Percentiles rank a stretch among this genome's conserved stretches.
Conservation (phyloP, 305 asterid species). For the Galium porrigens region DNA sequence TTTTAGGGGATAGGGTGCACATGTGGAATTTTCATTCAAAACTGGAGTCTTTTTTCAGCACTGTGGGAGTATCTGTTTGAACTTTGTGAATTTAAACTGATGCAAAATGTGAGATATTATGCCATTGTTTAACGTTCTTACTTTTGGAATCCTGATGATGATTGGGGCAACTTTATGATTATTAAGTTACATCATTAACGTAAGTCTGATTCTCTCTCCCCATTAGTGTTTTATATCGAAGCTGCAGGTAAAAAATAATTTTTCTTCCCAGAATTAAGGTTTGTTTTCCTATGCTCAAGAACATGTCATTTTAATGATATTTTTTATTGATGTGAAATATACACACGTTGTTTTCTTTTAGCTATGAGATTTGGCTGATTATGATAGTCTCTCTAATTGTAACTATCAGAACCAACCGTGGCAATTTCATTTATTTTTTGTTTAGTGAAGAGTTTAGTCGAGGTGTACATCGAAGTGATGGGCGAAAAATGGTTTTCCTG, state of each 20-base stretch:
- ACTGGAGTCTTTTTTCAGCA: not conserved
- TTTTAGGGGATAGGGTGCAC: not conserved
- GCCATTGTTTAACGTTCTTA: not conserved
- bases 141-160: slow-evolving; percentile 2
- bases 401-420: not conserved
- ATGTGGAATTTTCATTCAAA: not conserved
- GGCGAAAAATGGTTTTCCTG: not conserved
- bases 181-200: not conserved
- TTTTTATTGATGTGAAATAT: not conserved
- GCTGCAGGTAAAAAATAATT: not conserved
- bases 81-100: not conserved
- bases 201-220: not conserved
- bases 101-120: not conserved
- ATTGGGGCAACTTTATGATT: not conserved
- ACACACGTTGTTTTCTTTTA: too few species aligned
- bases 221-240: not conserved
- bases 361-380: not conserved
- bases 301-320: not conserved
- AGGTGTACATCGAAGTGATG: not conserved
- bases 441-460: slow-evolving; percentile 2
- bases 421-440: too few species aligned
- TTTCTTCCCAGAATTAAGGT: not conserved
- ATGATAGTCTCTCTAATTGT: not conserved
- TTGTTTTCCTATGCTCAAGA: not conserved
- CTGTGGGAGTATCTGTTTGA: not conserved